phyloP scores from a whole-genome alignment of 345 rosid species.

The Moringa oleifera region DNA sequence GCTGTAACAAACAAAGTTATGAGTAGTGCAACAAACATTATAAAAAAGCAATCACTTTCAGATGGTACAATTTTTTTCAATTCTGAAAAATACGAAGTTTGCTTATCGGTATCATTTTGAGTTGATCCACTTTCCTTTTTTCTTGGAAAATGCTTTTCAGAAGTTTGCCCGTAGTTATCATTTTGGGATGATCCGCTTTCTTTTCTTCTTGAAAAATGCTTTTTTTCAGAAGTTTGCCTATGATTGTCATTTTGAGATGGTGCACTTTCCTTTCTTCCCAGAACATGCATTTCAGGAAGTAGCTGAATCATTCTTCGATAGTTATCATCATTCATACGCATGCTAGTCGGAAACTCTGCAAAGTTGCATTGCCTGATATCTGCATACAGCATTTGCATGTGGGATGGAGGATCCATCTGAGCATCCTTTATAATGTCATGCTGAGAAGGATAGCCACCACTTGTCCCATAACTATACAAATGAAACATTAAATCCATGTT shows the following conservation, averaged over 20 bases:
- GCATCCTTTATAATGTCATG: slow-evolving; percentile 82
- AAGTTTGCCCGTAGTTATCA: too few species aligned
- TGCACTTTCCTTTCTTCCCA: slow-evolving; percentile 38
- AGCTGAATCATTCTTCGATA: slow-evolving; percentile 69
- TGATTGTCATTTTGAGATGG: slow-evolving; percentile 17
- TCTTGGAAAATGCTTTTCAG: too few species aligned
- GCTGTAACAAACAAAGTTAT: too few species aligned
- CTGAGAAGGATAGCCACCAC: slow-evolving; percentile 98
- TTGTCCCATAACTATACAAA: slow-evolving; percentile 72
- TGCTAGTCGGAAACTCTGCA: slow-evolving; percentile 84
- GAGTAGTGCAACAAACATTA: too few species aligned
- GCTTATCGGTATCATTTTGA: too few species aligned
- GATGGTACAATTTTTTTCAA: too few species aligned
- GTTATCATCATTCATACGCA: slow-evolving; percentile 97
- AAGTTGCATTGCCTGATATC: slow-evolving; percentile 64
- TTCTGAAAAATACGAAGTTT: too few species aligned
- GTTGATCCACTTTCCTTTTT: too few species aligned
- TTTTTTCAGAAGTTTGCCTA: slow-evolving; percentile 34
- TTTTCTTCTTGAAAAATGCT: too few species aligned
- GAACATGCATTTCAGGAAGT: slow-evolving; percentile 55
- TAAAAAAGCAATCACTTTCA: too few species aligned
- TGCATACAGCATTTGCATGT: slow-evolving; percentile 59
- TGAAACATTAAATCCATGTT: slow-evolving; percentile 18
- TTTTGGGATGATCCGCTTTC: too few species aligned
- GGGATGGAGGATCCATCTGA: slow-evolving; percentile 50